Base-by-base conservation (phyloP, 352 stramenopile genomes). In the Globisporangium canariense region DNA sequence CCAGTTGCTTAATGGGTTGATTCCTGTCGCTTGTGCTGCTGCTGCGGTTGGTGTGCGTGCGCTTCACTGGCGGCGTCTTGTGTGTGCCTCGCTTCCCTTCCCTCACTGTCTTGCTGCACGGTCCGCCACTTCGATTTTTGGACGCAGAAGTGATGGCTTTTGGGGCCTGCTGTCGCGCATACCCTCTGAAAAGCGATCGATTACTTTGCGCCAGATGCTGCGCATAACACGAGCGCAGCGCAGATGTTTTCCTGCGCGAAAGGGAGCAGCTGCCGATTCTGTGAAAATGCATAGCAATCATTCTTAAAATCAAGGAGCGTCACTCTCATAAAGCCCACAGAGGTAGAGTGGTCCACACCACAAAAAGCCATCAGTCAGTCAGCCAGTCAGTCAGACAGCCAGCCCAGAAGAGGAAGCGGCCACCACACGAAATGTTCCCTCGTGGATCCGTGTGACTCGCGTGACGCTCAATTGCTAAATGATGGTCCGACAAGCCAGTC, bases 391-490 rank as follows among this genome's bases (percentile, higher is more conserved):
- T n/a, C 54, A 61, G 14, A 13, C 16, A 47, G 16, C 20, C 41
- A 47, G 18, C 4, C 25, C 2, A 41, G 14, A 38, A 32, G 28
- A 38, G 52, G 45, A 58, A 45, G 36, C 28, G 6, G 18, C 16
- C 40, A 52, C 40, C 55, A 61, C 55, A 61, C 38, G 38, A 61
- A 61, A 61, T 41, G 22, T 61, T 61, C 55, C 14, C 22, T 8
- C 22, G 8, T 22, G 20, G n/a, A 38, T 55, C 13, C 9, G 36
- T 16, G 36, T 41, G 36, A 41, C 9, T 14, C 36, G 36, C 9
- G 36, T 9, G 32, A 41, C 36, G 36, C 36, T 41, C 36, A 11
- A 41, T 41, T 25, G 22, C 49, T 55, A 55, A 55, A 28, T 28
- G 25, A 28, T 28, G 25, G 25, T 28, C 25, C 1, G 25, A 28